These are phyloP conservation scores for Chlorella sorokiniana DNA, from an alignment of 139 green algal genomes.

Conservation along the genomic window DNA sequence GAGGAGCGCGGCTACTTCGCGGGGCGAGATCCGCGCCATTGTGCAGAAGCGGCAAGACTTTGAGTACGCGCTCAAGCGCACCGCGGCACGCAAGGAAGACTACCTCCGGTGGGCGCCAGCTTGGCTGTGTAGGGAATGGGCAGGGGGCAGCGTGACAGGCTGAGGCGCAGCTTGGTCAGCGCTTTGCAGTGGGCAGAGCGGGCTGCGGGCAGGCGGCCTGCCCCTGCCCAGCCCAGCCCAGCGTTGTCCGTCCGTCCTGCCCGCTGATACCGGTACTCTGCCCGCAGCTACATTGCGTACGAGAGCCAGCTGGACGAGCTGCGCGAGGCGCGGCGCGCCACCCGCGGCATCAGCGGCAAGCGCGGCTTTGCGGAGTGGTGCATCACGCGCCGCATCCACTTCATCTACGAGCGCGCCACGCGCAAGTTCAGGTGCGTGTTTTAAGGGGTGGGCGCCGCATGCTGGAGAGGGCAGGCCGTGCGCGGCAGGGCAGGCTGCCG, in stretches of 20 bases:
- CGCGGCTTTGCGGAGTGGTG: slow-evolving; percentile 65
- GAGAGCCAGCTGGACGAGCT: slow-evolving; percentile 84
- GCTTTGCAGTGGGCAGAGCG: too few species aligned
- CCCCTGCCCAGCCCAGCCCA: too few species aligned
- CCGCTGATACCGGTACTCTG: neutral
- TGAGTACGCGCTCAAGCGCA: slow-evolving; percentile 88
- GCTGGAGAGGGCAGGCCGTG: neutral
- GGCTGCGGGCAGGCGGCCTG: too few species aligned
- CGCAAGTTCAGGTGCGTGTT: slow-evolving; percentile 75
- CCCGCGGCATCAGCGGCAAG: slow-evolving; percentile 58
- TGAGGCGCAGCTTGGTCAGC: too few species aligned
- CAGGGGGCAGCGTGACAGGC: too few species aligned
- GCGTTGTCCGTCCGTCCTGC: too few species aligned
- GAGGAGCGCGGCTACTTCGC: slow-evolving; percentile 87
- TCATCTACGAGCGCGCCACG: slow-evolving; percentile 88
- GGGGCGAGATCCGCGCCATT: slow-evolving; percentile 77
- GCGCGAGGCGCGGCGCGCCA: slow-evolving; percentile 51
- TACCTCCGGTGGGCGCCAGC: slow-evolving; percentile 61
- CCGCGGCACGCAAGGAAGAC: slow-evolving; percentile 75
- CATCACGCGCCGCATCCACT: slow-evolving; percentile 80
- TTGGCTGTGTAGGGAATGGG: too few species aligned
- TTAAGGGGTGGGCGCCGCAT: neutral
- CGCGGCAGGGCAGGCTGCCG: neutral
- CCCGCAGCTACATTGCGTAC: slow-evolving; percentile 78
- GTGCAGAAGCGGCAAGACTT: slow-evolving; percentile 79